Evolutionary conservation across 805 yeast genomes (phyloP), one percentile per base, ranked within the genome.

Genomic region (Sporopachydermia lactativora): DNA sequence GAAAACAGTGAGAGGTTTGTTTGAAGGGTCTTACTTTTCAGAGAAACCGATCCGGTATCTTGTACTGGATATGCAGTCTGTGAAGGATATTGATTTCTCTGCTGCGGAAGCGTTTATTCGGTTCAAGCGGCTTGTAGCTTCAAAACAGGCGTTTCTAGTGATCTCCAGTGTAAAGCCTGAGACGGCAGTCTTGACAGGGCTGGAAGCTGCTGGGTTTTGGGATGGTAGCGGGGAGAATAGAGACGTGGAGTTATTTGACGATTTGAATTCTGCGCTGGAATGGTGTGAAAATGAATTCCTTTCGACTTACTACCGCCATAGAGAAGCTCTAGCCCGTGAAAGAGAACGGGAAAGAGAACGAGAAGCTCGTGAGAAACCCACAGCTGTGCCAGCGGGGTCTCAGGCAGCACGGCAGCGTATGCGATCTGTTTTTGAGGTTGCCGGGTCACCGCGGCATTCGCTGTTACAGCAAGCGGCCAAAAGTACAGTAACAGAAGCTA

Each of bases 231-330:
- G 57, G 19, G 59, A 66, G 37, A 60, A 65, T 14, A 67, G 63
- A 18, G 49, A 57, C 17, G 72, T 75, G 44, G 77, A 76, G 49
- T 66, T 88, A 36, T 89, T 86, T 54, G 72, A 71, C 41, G 81
- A 83, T 41, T 67, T 92, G 50, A 92, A 92, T 54, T 72, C 81
- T 42, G 95, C 95, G 0, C 67, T 92, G 36, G 97, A 92, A 59
- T 89, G 95, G 95, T 85, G 96, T 64, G 98, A 92, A 57, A 89
- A 92, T 59, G 78, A 80, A 50, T 85, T 88, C 49, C 66, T 92
- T 51, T 65, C 71, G 39, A 72, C 76, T 18, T 79, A 78, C 55
- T 75, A 68, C 48, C 62, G 47, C 18, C 58, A 62, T 42, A 50
- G 60, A 17, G 58, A 57, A 42, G 34, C 14, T 37, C 42, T 19